A percentile compares a stretch with the other conserved stretches of the same genome.
Evolutionary conservation across 139 green algal species (phyloP).

Genomic region (Deuterostichococcus epilithicus): DNA sequence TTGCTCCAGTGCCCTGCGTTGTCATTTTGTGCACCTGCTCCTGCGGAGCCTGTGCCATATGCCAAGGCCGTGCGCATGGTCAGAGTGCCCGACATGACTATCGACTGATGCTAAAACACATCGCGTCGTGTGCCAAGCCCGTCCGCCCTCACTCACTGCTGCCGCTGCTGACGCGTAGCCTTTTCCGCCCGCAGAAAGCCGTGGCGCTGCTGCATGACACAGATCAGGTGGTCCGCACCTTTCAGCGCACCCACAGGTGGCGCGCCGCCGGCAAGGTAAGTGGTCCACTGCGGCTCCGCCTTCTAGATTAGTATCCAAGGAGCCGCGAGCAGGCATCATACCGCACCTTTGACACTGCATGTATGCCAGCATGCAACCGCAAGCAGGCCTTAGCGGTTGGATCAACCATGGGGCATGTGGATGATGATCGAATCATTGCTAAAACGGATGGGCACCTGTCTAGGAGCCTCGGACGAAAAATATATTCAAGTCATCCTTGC

Average conservation of each 20-base stretch:
- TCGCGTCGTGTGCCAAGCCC: background rate
- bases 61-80: no score
- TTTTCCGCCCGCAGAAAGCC: constrained; percentile 16
- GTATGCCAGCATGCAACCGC: background rate
- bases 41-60: no score
- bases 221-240: constrained; percentile 32
- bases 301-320: background rate
- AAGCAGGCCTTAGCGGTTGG: background rate
- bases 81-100: no score
- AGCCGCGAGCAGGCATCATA: no score
- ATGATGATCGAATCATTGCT: background rate
- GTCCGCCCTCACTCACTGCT: background rate
- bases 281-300: background rate
- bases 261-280: constrained; percentile 17
- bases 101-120: no score
- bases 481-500: background rate
- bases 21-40: no score
- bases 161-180: background rate
- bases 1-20: no score
- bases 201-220: constrained; percentile 26
- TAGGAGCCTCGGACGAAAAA: background rate
- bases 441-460: background rate
- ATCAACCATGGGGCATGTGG: background rate
- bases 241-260: constrained; percentile 33
- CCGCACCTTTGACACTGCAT: background rate